Evolutionary conservation across 1,284 basidiomycete species (phyloP).

Genomic region (Microstroma glucosiphilum): DNA sequence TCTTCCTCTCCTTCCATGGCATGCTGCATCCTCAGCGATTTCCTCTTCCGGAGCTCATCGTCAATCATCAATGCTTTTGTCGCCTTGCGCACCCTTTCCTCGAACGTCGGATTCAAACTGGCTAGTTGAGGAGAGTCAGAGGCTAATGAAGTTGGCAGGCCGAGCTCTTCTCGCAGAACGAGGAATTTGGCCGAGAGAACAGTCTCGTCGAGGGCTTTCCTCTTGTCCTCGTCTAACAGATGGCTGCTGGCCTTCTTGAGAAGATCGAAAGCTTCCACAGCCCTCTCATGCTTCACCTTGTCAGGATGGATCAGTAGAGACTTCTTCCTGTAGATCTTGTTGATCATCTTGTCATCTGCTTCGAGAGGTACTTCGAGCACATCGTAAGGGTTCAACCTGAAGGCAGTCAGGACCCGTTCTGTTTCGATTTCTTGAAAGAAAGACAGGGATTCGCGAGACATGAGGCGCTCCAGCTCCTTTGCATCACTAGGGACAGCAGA

Average conservation of each 20-base stretch:
- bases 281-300: slow-evolving; percentile 57
- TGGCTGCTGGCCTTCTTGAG: slow-evolving; percentile 56
- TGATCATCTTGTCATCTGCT: slow-evolving; percentile 55
- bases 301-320: slow-evolving; percentile 59
- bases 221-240: slow-evolving; percentile 46
- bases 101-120: slow-evolving; percentile 53
- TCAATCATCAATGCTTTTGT: slow-evolving; percentile 58
- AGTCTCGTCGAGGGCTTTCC: slow-evolving; percentile 50
- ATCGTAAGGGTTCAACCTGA: slow-evolving; percentile 59
- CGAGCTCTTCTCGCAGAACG: slow-evolving; percentile 46
- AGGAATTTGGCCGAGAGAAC: slow-evolving; percentile 50
- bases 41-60: slow-evolving; percentile 56
- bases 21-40: slow-evolving; percentile 54
- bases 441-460: slow-evolving; percentile 26
- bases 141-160: slow-evolving; percentile 38
- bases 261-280: slow-evolving; percentile 57
- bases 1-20: slow-evolving; percentile 58
- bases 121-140: slow-evolving; percentile 49
- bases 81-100: slow-evolving; percentile 53
- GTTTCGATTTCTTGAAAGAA: slow-evolving; percentile 53
- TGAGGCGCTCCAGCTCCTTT: slow-evolving; percentile 3
- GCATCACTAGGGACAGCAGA: slow-evolving; percentile 6
- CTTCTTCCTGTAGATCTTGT: slow-evolving; percentile 57
- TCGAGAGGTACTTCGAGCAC: slow-evolving; percentile 56
- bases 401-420: slow-evolving; percentile 55